phyloP scores from a whole-genome alignment of 805 yeast species.

The Pichia deserticola region DNA sequence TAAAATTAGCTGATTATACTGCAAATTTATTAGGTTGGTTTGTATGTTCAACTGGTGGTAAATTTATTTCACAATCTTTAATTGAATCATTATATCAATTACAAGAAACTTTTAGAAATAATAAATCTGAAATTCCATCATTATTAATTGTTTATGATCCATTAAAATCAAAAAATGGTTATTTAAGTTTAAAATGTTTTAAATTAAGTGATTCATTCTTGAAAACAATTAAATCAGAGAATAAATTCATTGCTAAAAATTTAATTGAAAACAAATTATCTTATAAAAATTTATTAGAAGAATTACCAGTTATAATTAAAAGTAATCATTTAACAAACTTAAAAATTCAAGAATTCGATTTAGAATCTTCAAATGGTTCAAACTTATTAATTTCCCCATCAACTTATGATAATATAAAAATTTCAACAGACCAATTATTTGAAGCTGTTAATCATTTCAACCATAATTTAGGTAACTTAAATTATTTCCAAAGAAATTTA shows the following conservation, averaged over 20 bases:
- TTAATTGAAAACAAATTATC: conserved; percentile 54
- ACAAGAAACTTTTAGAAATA: conserved; percentile 32
- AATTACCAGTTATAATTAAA: conserved; percentile 56
- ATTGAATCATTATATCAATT: conserved; percentile 63
- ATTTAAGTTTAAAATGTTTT: conserved; percentile 58
- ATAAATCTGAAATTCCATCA: conserved; percentile 33
- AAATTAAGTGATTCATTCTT: conserved; percentile 60
- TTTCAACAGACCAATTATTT: conserved; percentile 53
- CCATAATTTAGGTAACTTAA: conserved; percentile 72
- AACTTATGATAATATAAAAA: conserved; percentile 33
- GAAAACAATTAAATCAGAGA: conserved; percentile 38
- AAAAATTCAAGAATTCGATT: conserved; percentile 23
- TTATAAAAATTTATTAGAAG: conserved; percentile 61
- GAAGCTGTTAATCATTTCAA: conserved; percentile 68
- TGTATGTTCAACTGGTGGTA: conserved; percentile 61
- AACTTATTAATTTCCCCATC: conserved; percentile 34
- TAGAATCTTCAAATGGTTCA: conserved; percentile 9
- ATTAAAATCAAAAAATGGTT: conserved; percentile 55
- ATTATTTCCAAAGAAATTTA: conserved; percentile 72
- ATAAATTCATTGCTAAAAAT: conserved; percentile 59
- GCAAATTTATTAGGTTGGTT: conserved; percentile 77
- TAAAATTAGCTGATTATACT: conserved; percentile 58
- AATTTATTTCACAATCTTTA: conserved; percentile 55
- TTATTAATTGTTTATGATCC: conserved; percentile 59
- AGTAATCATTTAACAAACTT: conserved; percentile 56